These are phyloP conservation scores for Tulasnella sp. DNA, from an alignment of 768 basidiomycete species.

Conservation along the genomic window DNA sequence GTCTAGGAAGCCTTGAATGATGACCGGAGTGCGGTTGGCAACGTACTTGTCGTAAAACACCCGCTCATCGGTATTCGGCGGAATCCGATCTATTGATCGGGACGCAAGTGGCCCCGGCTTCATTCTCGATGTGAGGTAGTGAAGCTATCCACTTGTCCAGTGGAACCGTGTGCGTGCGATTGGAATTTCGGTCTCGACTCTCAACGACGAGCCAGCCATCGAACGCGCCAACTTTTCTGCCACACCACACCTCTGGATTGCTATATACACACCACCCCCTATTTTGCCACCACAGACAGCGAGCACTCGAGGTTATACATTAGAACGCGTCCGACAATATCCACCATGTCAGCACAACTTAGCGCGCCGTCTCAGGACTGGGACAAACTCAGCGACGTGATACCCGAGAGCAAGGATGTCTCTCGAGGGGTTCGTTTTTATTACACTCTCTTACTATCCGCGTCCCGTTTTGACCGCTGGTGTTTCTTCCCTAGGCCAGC, in stretches of 20 bases:
- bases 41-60: conserved; percentile 1
- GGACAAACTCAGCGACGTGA: conserved; percentile 81
- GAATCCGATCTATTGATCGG: neutral
- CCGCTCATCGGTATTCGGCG: neutral
- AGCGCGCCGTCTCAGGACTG: conserved; percentile 34
- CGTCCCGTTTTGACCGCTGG: neutral
- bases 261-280: too few relatives aligned
- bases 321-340: neutral
- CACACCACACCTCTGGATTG: too few relatives aligned
- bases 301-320: neutral
- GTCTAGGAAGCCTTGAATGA: neutral
- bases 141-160: too few relatives aligned
- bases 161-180: too few relatives aligned
- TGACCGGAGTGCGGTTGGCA: neutral
- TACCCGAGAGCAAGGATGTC: conserved; percentile 75
- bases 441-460: neutral
- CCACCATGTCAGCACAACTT: neutral
- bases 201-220: too few relatives aligned
- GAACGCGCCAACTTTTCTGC: too few relatives aligned
- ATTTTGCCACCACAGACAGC: too few relatives aligned
- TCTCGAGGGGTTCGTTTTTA: conserved; percentile 58
- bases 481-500: too few relatives aligned
- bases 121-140: too few relatives aligned
- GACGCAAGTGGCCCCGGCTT: too few relatives aligned
- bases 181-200: too few relatives aligned